Evolutionary conservation across 1,284 basidiomycete species (phyloP), one percentile per base, ranked within the genome.

Genomic region (Heimioporus punctisporus): DNA sequence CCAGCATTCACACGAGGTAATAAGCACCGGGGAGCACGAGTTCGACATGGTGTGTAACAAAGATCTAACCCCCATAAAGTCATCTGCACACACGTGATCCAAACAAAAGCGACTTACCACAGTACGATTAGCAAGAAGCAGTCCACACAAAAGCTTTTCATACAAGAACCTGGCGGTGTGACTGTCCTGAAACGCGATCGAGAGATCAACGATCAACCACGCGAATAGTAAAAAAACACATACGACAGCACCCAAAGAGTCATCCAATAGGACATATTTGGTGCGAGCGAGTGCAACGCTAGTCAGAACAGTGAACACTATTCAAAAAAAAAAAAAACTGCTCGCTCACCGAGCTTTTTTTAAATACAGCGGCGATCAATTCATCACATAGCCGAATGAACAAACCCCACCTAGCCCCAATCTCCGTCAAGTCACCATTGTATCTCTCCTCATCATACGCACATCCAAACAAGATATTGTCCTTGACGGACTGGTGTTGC

Each of bases 1-100:
- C 83, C 9, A 84, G 74, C 80, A 88, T 80, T 30, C 81, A 79
- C 6, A 87, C 77, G 4, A 85, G 68, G 59, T 84, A 85, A 51
- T 81, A 60, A 4, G 84, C 76, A 4, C 77, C 79, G 0, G 85
- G 82, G 8, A 85, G 73, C 23, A 85, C 81, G 3, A 88, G 76
- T 54, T 84, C 82, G 52, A 85, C 80, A 54, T 87, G 84, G 52
- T 88, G 85, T 0, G 86, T 87, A n/a, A 85, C 83, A 15, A 85
- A 72, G 24, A 85, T 68, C 80, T 84, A 48, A 9, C 15, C 1
- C 6, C 24, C 3, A 26, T 19, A n/a, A n/a, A n/a, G 48, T 65
- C 45, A 56, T 34, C 6, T 15, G 46, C 25, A 27, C 2, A 7
- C 9, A n/a, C n/a, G n/a, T n/a, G n/a, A 6, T 25, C 5, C 10